Percentiles rank a stretch among this genome's conserved stretches.
Evolutionary conservation across 2,329 filamentous ascomycete genomes (phyloP).

Genomic region (Neurospora sp.): DNA sequence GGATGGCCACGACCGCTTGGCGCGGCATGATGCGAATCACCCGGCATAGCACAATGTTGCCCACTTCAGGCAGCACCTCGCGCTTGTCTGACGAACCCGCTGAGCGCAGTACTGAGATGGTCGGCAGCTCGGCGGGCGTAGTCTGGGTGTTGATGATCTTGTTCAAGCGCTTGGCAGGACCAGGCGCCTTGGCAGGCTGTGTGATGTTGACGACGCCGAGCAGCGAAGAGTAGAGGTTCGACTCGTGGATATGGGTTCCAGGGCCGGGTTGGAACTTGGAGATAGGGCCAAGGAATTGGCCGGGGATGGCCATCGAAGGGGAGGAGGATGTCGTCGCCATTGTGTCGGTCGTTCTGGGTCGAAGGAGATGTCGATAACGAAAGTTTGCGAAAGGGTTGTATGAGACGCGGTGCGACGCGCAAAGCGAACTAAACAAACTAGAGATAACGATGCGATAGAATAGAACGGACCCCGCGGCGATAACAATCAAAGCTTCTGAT

Average conservation of each 20-base stretch:
- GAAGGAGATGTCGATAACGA: not conserved
- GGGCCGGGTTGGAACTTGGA: constrained; percentile 62
- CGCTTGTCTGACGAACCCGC: constrained; percentile 36
- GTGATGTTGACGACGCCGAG: constrained; percentile 58
- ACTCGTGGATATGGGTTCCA: constrained; percentile 73
- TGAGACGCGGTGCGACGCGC: not conserved
- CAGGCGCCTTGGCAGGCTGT: constrained; percentile 34
- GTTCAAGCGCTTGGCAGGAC: constrained; percentile 48
- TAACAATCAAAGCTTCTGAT: not conserved
- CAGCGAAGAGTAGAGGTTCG: constrained; percentile 71
- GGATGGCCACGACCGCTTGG: constrained; percentile 77
- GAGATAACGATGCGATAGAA: not conserved
- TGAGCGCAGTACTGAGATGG: constrained; percentile 44
- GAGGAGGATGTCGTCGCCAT: constrained; percentile 14
- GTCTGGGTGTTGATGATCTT: constrained; percentile 38
- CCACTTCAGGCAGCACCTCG: constrained; percentile 72
- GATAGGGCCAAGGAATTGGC: constrained; percentile 63
- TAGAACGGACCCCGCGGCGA: not conserved
- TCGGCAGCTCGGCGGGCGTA: constrained; percentile 34
- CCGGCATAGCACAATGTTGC: constrained; percentile 69
- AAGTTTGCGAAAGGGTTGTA: not conserved
- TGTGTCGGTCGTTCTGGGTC: not conserved
- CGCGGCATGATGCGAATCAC: constrained; percentile 78
- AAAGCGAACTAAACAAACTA: not conserved
- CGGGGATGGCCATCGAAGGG: constrained; percentile 62